A percentile compares a stretch with the other conserved stretches of the same genome.
These are phyloP conservation scores for Metschnikowia matae DNA, from an alignment of 805 yeast species.

Conservation along the genomic window DNA sequence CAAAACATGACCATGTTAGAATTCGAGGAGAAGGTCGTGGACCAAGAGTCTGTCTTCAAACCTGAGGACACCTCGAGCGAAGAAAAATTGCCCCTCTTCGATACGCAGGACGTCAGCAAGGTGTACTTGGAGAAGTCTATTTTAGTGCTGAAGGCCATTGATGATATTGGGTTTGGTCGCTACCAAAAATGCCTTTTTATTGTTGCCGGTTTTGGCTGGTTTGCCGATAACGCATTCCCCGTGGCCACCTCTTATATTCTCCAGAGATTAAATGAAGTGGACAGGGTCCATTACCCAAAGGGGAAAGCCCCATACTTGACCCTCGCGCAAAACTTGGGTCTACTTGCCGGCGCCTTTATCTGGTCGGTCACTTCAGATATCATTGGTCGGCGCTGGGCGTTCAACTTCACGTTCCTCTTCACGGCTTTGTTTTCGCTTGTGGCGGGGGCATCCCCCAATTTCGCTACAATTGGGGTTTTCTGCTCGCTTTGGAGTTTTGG, in stretches of 20 bases:
- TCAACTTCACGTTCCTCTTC: conserved; percentile 23
- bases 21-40: not conserved
- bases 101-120: conserved; percentile 11
- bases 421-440: conserved; percentile 22
- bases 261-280: conserved; percentile 27
- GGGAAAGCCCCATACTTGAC: conserved; percentile 34
- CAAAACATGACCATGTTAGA: not conserved
- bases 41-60: not conserved
- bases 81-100: conserved; percentile 8
- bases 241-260: conserved; percentile 32
- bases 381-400: conserved; percentile 26
- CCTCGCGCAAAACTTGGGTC: conserved; percentile 33
- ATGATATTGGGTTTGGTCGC: conserved; percentile 33
- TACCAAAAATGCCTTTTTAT: conserved; percentile 23
- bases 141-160: conserved; percentile 39
- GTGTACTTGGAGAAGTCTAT: conserved; percentile 17
- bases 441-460: conserved; percentile 23
- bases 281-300: conserved; percentile 35
- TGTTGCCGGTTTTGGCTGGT: conserved; percentile 31
- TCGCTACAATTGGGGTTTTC: conserved; percentile 20
- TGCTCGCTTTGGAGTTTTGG: conserved; percentile 26
- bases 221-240: conserved; percentile 40
- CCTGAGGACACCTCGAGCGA: not conserved
- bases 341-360: conserved; percentile 22
- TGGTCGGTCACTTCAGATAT: conserved; percentile 24